Percentiles rank a stretch among this genome's conserved stretches.
phyloP scores from a whole-genome alignment of 495 filamentous ascomycete species.

The Neurospora tetrasperma region DNA sequence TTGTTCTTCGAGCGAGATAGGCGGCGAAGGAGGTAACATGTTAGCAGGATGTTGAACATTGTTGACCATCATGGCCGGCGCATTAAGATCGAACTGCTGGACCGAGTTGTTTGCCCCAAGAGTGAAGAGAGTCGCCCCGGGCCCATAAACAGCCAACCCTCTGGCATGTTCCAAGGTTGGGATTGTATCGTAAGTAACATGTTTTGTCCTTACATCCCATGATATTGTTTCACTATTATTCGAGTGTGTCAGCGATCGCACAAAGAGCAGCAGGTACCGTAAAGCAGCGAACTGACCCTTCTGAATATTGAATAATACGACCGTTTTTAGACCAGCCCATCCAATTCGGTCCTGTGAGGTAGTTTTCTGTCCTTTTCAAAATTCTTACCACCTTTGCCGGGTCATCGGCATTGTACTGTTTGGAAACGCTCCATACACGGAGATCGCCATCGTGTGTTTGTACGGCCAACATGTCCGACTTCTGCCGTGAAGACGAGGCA shows the following conservation, averaged over 20 bases:
- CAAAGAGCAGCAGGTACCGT: not conserved
- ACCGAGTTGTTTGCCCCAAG: conserved; percentile 77
- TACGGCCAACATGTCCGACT: conserved; percentile 94
- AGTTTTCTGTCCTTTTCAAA: conserved; percentile 69
- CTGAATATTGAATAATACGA: conserved; percentile 82
- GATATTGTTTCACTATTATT: conserved; percentile 68
- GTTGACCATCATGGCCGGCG: conserved; percentile 60
- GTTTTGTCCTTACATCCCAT: conserved; percentile 96
- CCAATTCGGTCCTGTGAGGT: conserved; percentile 75
- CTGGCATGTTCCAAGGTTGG: conserved; percentile 73
- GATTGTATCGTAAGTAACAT: conserved; percentile 78
- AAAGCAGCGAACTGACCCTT: conserved; percentile 58
- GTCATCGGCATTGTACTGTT: conserved; percentile 63
- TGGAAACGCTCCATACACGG: conserved; percentile 93
- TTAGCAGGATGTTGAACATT: conserved; percentile 76
- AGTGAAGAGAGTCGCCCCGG: conserved; percentile 86
- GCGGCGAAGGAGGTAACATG: conserved; percentile 64
- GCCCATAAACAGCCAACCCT: conserved; percentile 79
- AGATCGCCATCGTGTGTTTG: conserved; percentile 89
- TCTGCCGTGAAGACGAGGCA: conserved; percentile 91
- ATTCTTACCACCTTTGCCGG: conserved; percentile 78
- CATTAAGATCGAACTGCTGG: conserved; percentile 90
- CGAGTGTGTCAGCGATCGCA: not conserved
- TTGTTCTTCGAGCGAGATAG: conserved; percentile 61
- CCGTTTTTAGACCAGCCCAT: conserved; percentile 98